Conservation (phyloP, 352 stramenopile genomes). For the Phytopythium sindhum region DNA sequence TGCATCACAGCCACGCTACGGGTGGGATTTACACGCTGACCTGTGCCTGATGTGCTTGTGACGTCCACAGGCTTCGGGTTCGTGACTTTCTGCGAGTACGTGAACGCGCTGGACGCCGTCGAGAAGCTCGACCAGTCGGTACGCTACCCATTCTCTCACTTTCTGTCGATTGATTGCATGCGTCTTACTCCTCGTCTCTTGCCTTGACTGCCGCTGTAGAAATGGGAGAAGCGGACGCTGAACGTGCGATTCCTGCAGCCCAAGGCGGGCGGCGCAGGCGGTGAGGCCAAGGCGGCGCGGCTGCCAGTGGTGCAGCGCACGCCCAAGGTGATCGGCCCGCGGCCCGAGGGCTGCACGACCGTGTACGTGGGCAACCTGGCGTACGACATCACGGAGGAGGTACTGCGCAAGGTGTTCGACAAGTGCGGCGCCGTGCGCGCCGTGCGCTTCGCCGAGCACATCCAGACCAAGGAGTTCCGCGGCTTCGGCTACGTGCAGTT, state of each 20-base stretch:
- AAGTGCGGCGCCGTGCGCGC: conserved; percentile 75
- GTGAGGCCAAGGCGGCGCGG: not conserved
- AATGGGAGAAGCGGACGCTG: conserved; percentile 79
- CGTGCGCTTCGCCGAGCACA: conserved; percentile 82
- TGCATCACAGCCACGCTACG: too few relatives aligned
- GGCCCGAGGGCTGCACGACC: conserved; percentile 85
- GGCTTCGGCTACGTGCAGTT: conserved; percentile 93
- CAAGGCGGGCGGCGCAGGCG: conserved; percentile 28
- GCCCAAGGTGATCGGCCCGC: conserved; percentile 52
- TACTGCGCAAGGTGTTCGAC: conserved; percentile 79
- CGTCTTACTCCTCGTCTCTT: not conserved
- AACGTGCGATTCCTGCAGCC: conserved; percentile 85
- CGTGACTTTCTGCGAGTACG: conserved; percentile 80
- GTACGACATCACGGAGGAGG: conserved; percentile 92
- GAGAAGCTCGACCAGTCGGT: conserved; percentile 69
- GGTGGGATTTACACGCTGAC: too few relatives aligned
- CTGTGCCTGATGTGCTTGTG: not conserved
- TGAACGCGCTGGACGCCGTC: conserved; percentile 73
- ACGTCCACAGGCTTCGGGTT: conserved; percentile 83
- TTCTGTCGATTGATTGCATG: not conserved
- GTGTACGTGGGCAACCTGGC: conserved; percentile 96
- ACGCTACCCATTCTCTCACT: not conserved
- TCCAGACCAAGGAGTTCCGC: conserved; percentile 83
- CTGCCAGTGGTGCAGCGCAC: conserved; percentile 6
- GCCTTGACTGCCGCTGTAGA: conserved; percentile 27